phyloP scores from a whole-genome alignment of 306 rosid genomes.

The Biancaea sappan region DNA sequence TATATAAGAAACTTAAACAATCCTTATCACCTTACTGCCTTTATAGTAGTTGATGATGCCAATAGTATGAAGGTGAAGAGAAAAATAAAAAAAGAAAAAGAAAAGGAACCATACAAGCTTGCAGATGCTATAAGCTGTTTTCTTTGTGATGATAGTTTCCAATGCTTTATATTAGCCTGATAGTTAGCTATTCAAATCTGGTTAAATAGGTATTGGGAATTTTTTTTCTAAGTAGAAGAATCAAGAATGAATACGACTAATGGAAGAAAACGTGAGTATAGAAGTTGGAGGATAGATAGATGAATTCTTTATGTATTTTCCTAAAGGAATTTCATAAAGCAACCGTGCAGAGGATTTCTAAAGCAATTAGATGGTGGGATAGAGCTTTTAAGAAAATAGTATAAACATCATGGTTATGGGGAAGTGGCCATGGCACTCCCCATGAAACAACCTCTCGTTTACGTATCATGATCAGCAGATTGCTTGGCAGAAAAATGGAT shows the following conservation, averaged over 20 bases:
- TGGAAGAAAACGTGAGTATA: not conserved
- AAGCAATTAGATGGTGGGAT: not conserved
- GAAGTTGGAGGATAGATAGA: not conserved
- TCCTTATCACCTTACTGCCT: not conserved
- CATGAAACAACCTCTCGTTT: not conserved
- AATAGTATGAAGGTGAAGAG: not conserved
- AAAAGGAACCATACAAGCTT: not conserved
- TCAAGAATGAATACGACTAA: not conserved
- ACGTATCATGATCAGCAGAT: not conserved
- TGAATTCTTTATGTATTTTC: not conserved
- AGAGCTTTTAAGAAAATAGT: not conserved
- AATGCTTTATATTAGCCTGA: not conserved
- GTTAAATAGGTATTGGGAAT: not conserved
- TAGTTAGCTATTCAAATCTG: not conserved
- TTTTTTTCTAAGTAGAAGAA: not conserved
- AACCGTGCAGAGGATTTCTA: not conserved
- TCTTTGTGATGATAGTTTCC: not conserved
- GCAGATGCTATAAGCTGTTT: not conserved
- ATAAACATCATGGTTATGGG: not conserved
- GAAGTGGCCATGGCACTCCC: not conserved
- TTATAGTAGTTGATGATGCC: not conserved
- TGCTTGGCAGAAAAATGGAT: not conserved
- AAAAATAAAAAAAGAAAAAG: not conserved
- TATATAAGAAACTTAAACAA: not conserved
- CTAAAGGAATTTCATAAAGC: too few species aligned